A percentile compares a stretch with the other conserved stretches of the same genome.
Evolutionary conservation across 345 rosid genomes (phyloP).

Genomic region (Euphorbia peplus): DNA sequence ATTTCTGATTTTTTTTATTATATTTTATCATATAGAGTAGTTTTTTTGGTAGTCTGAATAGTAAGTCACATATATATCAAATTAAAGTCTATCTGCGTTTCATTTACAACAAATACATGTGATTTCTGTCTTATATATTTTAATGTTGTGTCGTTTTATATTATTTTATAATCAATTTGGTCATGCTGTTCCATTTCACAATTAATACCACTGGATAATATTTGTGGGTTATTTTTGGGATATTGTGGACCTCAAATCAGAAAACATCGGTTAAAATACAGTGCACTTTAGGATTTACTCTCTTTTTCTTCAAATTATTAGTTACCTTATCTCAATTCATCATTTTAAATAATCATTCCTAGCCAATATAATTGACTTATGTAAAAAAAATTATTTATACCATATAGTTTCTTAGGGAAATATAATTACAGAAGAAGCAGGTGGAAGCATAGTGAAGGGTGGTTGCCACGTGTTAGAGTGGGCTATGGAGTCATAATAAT

Average conservation of each 20-base stretch:
- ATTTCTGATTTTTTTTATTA: too few species aligned
- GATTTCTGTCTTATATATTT: background rate
- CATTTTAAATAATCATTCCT: too few species aligned
- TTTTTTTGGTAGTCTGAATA: background rate
- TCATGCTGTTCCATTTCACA: background rate
- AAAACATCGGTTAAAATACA: background rate
- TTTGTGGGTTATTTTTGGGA: too few species aligned
- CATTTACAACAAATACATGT: conserved; percentile 1
- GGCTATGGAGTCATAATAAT: background rate
- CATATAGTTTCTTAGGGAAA: background rate
- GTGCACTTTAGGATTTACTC: background rate
- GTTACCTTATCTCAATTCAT: background rate
- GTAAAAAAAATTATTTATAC: background rate
- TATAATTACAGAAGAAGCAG: background rate
- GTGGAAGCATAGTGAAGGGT: background rate
- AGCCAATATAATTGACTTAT: background rate
- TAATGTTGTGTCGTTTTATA: background rate
- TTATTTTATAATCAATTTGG: background rate
- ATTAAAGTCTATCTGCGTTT: background rate
- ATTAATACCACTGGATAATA: background rate
- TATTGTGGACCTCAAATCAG: too few species aligned
- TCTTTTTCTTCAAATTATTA: too few species aligned
- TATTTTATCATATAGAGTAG: too few species aligned
- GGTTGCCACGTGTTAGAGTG: background rate
- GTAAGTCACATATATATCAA: background rate